A percentile compares a stretch with the other conserved stretches of the same genome.
phyloP scores from a whole-genome alignment of 2,329 filamentous ascomycete genomes.

The Colletotrichum tropicicola region DNA sequence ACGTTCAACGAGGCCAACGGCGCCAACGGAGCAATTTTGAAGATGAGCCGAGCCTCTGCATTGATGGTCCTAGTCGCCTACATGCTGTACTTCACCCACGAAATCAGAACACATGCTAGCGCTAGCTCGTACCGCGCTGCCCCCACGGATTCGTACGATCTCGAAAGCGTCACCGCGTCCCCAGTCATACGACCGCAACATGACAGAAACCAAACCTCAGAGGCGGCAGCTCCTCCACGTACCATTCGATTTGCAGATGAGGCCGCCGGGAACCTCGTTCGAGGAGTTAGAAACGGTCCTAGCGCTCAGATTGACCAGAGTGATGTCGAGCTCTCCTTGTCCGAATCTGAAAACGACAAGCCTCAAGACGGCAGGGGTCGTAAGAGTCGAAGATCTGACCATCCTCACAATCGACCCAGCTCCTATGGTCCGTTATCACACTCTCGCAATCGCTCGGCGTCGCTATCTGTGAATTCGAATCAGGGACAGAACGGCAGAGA shows the following conservation, averaged over 20 bases:
- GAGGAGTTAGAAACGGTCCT: not conserved
- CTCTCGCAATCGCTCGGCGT: constrained; percentile 36
- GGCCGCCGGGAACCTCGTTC: not conserved
- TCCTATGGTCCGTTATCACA: constrained; percentile 33
- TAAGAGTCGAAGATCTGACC: not conserved
- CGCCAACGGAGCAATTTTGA: constrained; percentile 71
- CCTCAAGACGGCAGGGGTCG: not conserved
- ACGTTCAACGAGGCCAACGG: constrained; percentile 63
- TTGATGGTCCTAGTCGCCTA: constrained; percentile 80
- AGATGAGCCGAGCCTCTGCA: constrained; percentile 81
- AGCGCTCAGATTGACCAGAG: too few species aligned
- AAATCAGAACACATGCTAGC: constrained; percentile 67
- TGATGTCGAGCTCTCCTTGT: too few species aligned
- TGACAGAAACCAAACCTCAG: not conserved
- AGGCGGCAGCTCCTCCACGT: constrained; percentile 27
- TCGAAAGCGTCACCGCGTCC: not conserved
- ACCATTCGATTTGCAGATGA: constrained; percentile 42
- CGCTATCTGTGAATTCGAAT: constrained; percentile 36
- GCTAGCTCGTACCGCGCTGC: constrained; percentile 67
- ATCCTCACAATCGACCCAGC: constrained; percentile 1
- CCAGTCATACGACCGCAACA: not conserved
- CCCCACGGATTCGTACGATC: not conserved
- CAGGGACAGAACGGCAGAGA: constrained; percentile 33
- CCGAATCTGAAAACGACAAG: constrained; percentile 12
- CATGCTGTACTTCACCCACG: constrained; percentile 77